Evolutionary conservation across 441 rosid species (phyloP), one percentile per base, ranked within the genome.

Genomic region (Metrosideros polymorpha): DNA sequence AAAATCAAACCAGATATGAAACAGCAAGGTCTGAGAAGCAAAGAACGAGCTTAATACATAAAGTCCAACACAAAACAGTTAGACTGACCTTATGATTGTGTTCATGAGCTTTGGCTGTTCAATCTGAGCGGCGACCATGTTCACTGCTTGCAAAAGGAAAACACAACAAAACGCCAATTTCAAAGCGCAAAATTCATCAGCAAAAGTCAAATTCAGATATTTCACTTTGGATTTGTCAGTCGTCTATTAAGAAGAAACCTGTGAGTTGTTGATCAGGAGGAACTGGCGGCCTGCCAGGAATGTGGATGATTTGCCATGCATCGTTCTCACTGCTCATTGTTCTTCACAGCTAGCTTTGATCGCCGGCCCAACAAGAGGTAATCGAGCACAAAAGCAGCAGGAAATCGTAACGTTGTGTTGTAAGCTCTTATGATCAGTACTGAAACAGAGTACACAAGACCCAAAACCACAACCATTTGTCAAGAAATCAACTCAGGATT

Each of bases 191-290:
- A 63, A 32, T 18, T 17, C 75, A 17, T 63, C 42, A 32, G 6
- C 25, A 18, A 32, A 9, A 63, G 76, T 63, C 12, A 61, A 63
- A 13, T 63, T 63, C 25, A 19, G 76, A 63, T 32, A 0, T 30
- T 32, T 30, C 3, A 19, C 13, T 30, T 35, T 30, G 25, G 43
- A 63, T 63, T 32, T 9, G 24, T 32, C 43, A 15, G 43, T 63
- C 25, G 25, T 63, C 25, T 19, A 32, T 18, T 22, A 17, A 63
- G 43, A 32, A 63, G 9, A 30, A 30, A 94, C 95, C 95, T 10
- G 94, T 93, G 56, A 95, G 94, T 86, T 94, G 98, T 57, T 92
- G 90, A 61, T 90, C 77, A 27, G 92, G 97, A 6, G 93, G 59
- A 35, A 89, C 22, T 4, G 89, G 66, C 47, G 94, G 95, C 87